A percentile compares a stretch with the other conserved stretches of the same genome.
Evolutionary conservation across 2,329 filamentous ascomycete genomes (phyloP).

Genomic region (Phialocephala sp.): DNA sequence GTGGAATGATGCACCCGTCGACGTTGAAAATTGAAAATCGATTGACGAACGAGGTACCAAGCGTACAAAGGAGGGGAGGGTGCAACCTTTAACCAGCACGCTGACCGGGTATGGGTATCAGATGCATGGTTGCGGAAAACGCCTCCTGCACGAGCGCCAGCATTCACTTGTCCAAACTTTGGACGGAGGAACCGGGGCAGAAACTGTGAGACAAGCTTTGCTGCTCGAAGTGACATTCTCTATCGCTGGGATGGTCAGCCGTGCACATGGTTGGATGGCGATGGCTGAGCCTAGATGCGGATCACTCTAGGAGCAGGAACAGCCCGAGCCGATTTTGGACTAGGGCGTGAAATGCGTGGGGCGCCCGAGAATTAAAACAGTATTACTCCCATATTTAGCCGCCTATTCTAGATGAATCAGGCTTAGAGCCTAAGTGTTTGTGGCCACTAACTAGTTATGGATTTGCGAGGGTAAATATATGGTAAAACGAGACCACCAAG

Average conservation of each 20-base stretch:
- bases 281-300: slow-evolving; percentile 1
- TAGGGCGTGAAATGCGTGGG: slow-evolving; percentile 6
- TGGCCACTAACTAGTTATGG: not conserved
- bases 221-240: slow-evolving; percentile 1
- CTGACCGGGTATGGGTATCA: not conserved
- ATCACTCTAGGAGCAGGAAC: not conserved
- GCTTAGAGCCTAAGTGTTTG: slow-evolving; percentile 9
- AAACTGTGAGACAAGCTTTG: not conserved
- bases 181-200: not conserved
- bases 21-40: not conserved
- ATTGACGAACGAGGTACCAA: not conserved
- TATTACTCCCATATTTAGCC: slow-evolving; percentile 20
- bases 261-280: not conserved
- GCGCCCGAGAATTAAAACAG: slow-evolving; percentile 8
- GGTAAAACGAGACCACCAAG: not conserved
- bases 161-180: not conserved
- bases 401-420: slow-evolving; percentile 7
- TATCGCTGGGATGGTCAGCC: not conserved
- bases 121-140: slow-evolving; percentile 8
- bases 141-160: slow-evolving; percentile 2
- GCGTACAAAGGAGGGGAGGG: not conserved
- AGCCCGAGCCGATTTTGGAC: not conserved
- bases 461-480: not conserved
- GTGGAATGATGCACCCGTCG: not conserved
- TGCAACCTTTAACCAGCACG: not conserved